Percentiles rank a stretch among this genome's conserved stretches.
These are phyloP conservation scores for Volvox reticuliferus DNA, from an alignment of 139 green algal genomes.

Conservation along the genomic window DNA sequence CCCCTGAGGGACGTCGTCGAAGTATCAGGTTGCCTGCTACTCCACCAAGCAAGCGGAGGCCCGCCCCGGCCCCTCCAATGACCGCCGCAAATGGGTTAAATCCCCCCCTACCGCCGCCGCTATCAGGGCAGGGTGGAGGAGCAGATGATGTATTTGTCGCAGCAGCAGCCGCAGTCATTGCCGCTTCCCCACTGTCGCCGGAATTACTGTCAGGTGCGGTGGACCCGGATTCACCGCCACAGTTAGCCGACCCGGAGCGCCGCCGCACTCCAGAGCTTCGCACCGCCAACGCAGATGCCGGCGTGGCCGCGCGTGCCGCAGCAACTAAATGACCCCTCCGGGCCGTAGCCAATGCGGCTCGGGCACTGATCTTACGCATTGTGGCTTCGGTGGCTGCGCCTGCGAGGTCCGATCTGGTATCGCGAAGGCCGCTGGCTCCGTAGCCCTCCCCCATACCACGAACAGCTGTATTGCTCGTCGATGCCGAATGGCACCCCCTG, in stretches of 20 bases:
- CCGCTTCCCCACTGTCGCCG: neutral
- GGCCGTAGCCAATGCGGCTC: neutral
- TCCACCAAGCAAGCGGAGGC: slow-evolving; percentile 24
- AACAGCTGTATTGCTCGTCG: neutral
- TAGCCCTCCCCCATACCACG: neutral
- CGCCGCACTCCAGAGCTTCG: neutral
- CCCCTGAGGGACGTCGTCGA: neutral
- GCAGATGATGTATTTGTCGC: neutral
- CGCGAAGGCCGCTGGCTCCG: neutral
- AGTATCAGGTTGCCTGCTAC: neutral
- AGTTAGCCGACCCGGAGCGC: neutral
- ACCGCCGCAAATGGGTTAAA: slow-evolving; percentile 12
- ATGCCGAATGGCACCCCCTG: too few relatives aligned
- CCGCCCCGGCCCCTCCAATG: slow-evolving; percentile 3
- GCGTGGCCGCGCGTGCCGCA: neutral
- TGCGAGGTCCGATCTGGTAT: neutral
- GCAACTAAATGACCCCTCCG: neutral
- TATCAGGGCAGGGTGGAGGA: neutral
- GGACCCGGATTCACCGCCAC: neutral
- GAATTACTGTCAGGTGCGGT: neutral
- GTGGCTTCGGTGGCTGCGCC: neutral
- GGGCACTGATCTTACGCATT: too few relatives aligned
- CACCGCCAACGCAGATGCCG: neutral
- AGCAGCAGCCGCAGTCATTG: neutral
- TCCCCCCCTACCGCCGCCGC: neutral